Evolutionary conservation across 2,329 filamentous ascomycete species (phyloP), one percentile per base, ranked within the genome.

Genomic region (Cadophora malorum): DNA sequence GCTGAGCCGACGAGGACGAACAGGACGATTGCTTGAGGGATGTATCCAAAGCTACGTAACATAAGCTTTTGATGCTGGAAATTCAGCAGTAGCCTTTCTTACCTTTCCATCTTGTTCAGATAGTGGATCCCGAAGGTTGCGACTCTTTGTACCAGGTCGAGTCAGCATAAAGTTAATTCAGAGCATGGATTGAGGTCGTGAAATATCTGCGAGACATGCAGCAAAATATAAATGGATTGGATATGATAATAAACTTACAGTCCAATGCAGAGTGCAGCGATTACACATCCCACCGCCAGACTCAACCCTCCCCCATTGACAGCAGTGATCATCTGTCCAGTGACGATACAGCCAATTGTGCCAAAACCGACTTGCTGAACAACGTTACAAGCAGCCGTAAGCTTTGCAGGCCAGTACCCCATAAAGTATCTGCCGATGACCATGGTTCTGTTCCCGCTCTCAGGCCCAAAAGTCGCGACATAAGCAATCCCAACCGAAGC

Each of bases 91-190:
- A 6, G 25, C n/a, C 21, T 35, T 14, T 31, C 76, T 69, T 77
- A 86, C 75, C 88, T 83, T 79, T 91, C 88, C 76, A 91, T 91
- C 63, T 84, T 82, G 72, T 91, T 88, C 76, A 92, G 90, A 50
- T 87, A 79, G 62, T 82, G 82, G 74, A 91, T 90, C 0, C 89
- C 89, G 75, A 91, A 90, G 0, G 86, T 87, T 0, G 87, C 87
- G n/a, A 49, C 45, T 21, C 45, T 49, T 4, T 49, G 21, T 8
- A 4, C 1, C 7, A 8, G n/a, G n/a, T 21, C 12, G 5, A 47
- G 16, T 47, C 41, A 47, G 41, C 41, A 47, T 19, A 6, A 19
- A 6, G 3, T 47, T 14, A 38, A 38, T 28, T 28, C 28, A 28
- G 28, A 4, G 35, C 35, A 38, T 38, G 35, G 12, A 14, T 4